Evolutionary conservation across 106 monocot genomes (phyloP), one percentile per base, ranked within the genome.

Genomic region (Phalaenopsis aphrodite): DNA sequence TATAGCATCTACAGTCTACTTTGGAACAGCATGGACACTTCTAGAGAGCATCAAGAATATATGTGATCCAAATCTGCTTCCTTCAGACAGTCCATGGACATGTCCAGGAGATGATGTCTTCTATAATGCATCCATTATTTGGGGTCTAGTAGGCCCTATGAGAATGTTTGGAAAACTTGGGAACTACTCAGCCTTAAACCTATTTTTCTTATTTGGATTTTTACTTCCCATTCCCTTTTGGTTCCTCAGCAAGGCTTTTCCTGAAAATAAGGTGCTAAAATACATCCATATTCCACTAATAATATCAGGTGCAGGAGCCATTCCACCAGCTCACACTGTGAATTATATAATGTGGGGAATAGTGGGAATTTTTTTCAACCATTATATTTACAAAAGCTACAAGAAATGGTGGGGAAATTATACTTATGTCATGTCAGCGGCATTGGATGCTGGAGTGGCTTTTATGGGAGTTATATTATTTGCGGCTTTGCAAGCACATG

Each of bases 61-160:
- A 3, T 45, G 43, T 6, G 43, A 45, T 45, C 43, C 43, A 45
- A 45, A 1, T 3, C 3, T 4, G 43, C 43, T 45, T 3, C 43
- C 43, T 4, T 6, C 43, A 45, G 43, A 45, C 43, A 45, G 43
- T 45, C 96, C 93, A 2, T 96, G 96, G 96, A 96, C 96, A 5
- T 96, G 96, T 73, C 96, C 96, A 0, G 66, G 88, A 72, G 71
- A 96, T 76, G 74, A 74, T 19, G 89, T 89, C 18, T 84, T 84
- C 78, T 96, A 87, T 78, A 88, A 88, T 45, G 89, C 93, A 3
- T 93, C 96, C 16, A 87, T 96, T 43, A 96, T 96, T 69, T 96
- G 96, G 93, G 96, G 91, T 0, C 88, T 96, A 36, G 84, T 96
- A 2, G 93, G 96, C 1, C 96, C 96, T 0, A 72, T 14, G 0